Evolutionary conservation across 208 protist genomes (phyloP).

Genomic region (Herpetomonas samuelpessoai): DNA sequence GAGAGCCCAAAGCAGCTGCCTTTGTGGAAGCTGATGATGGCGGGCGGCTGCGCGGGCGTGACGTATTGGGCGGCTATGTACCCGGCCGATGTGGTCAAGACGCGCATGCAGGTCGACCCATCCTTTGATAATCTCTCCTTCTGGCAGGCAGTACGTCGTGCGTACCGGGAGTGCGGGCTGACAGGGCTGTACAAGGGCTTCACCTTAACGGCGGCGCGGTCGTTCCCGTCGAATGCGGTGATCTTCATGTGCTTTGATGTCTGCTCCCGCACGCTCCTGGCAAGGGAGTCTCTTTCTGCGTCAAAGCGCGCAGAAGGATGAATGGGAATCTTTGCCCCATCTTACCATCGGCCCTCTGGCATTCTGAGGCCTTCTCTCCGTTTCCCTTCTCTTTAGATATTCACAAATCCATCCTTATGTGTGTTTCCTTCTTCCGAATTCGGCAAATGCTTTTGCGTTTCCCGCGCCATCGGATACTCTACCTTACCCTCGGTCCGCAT

Average conservation of each 20-base stretch:
- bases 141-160: conserved; percentile 19
- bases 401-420: no score
- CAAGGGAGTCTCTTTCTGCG: no score
- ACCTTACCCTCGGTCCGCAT: no score
- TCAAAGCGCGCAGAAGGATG: no score
- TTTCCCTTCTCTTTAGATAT: no score
- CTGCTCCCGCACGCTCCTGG: conserved; percentile 18
- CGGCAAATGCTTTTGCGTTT: no score
- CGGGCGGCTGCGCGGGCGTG: conserved; percentile 71
- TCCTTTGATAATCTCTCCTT: conserved; percentile 24
- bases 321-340: no score
- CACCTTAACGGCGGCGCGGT: conserved; percentile 61
- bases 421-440: no score
- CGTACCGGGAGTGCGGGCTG: conserved; percentile 63
- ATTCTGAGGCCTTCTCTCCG: no score
- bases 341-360: no score
- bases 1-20: conserved; percentile 34
- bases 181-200: conserved; percentile 73
- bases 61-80: conserved; percentile 86
- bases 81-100: conserved; percentile 87
- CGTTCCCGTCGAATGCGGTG: conserved; percentile 84
- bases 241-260: conserved; percentile 67
- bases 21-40: conserved; percentile 55
- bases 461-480: no score
- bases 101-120: conserved; percentile 79